Percentiles rank a stretch among this genome's conserved stretches.
phyloP scores from a whole-genome alignment of 2,329 filamentous ascomycete genomes.

The Penicillium hordei region DNA sequence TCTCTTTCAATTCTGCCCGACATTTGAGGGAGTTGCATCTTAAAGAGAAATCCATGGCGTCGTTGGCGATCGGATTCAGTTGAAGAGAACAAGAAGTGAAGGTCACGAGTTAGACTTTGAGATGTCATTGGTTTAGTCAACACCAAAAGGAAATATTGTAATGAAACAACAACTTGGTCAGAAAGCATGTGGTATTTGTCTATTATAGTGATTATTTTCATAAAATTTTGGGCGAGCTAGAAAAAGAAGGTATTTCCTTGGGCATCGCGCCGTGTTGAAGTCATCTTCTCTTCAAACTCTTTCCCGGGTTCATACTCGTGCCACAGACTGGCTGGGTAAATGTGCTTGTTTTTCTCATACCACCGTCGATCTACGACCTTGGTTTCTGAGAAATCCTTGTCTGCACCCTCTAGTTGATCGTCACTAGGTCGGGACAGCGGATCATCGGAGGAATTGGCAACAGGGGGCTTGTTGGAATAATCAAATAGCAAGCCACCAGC shows the following conservation, averaged over 20 bases:
- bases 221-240: slow-evolving; percentile 17
- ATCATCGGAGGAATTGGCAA: slow-evolving; percentile 40
- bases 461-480: slow-evolving; percentile 57
- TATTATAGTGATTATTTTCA: slow-evolving; percentile 16
- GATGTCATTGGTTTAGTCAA: neutral
- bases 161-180: neutral
- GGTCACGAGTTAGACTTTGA: slow-evolving; percentile 9
- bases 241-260: slow-evolving; percentile 95
- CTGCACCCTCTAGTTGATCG: slow-evolving; percentile 67
- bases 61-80: slow-evolving; percentile 10
- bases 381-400: slow-evolving; percentile 75
- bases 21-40: slow-evolving; percentile 81
- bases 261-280: slow-evolving; percentile 73
- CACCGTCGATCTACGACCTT: slow-evolving; percentile 95
- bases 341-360: slow-evolving; percentile 98
- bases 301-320: slow-evolving; percentile 89
- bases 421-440: slow-evolving; percentile 50
- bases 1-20: slow-evolving; percentile 64
- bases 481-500: slow-evolving; percentile 78
- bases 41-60: slow-evolving; percentile 69
- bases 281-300: slow-evolving; percentile 66
- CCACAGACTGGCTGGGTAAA: slow-evolving; percentile 95
- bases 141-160: neutral
- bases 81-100: slow-evolving; percentile 8
- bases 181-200: slow-evolving; percentile 9